Evolutionary conservation across 2,329 filamentous ascomycete species (phyloP), one percentile per base, ranked within the genome.

Genomic region (Didymella sp.): DNA sequence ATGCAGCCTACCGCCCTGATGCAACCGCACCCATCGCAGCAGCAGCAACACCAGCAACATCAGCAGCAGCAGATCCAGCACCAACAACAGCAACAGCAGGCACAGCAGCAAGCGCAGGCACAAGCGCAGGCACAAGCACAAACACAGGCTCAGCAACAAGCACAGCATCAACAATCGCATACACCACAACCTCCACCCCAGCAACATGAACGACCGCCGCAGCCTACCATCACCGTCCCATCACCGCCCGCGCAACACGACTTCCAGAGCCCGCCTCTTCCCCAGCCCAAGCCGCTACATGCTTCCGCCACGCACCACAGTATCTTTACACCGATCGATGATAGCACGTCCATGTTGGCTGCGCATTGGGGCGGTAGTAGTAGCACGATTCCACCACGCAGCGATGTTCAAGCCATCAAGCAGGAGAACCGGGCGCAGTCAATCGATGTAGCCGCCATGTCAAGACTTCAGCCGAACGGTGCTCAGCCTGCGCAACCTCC

Each of bases 281-380:
- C 53, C 64, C 79, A 90, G 61, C 88, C 89, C 2, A 90, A 89
- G 69, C 88, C 90, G 6, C 67, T 85, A 3, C 81, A 82, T 7
- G 76, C 79, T 30, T 77, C 82, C 30, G 93, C 93, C 74, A 89
- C 89, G 21, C 89, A 93, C 56, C 89, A 93, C 56, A 97, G 93
- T 75, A 98, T 99, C 58, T 98, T 98, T 73, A 99, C 95, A 0
- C 95, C 95, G 0, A 96, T 99, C 61, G 95, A 98, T 69, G 93
- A 96, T 73, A 92, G 90, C 67, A 86, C 91, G 45, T 97, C 93
- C 1, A 89, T 97, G 56, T 79, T 97, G 40, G 92, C 91, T 12
- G 91, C 94, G 63, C 92, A 96, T 73, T 88, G 80, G 80, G 80
- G 79, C 24, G 80, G 79, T 25, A 70, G 86, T 9, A 81, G 84